Base-by-base conservation (phyloP, 306 rosid genomes). In the Citrullus amarus region DNA sequence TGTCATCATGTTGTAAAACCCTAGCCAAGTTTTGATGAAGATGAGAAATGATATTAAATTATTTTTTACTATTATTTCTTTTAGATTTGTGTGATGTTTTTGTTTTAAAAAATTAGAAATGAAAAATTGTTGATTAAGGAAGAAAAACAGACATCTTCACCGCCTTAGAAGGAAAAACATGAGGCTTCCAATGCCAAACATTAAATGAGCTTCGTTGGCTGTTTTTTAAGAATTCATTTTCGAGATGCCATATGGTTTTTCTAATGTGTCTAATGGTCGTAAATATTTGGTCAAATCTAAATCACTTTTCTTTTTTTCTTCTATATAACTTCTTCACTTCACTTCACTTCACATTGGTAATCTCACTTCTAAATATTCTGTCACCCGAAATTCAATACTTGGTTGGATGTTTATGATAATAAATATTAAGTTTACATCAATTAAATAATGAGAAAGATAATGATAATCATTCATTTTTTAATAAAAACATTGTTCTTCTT, bases 61-160 rank as follows among this genome's bases (percentile, higher is more conserved):
- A 54, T 20, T 82, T 83, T 83, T 78, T 59, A 22, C 22, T 58
- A 9, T 0, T 60, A 80, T 61, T 36, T 28, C 55, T 44, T 68
- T 60, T 84, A 34, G 87, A 82, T 82, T 83, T 78, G 72, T 76
- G 84, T 58, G 85, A 85, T 86, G 51, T 20, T 50, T 66, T 66
- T 62, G 8, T 77, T 57, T 81, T 72, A 55, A 70, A 20, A 22
- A 11, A 43, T 36, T 20, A n/a, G 32, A 70, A 70, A 22, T 20
- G 10, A 7, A 44, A 43, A 70, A 70, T 39, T 44, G 76, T 22
- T 80, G 83, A 93, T 43, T 62, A 89, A 14, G 70, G 51, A 75
- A 78, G 74, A 46, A 46, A 46, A 86, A 93, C 97, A 90, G 97
- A 93, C 97, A 93, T 93, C 88, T 87, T 85, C 90, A 88, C 90